Evolutionary conservation across 1,139 yeast species (phyloP), one percentile per base, ranked within the genome.

Genomic region (Scheffersomyces titani): DNA sequence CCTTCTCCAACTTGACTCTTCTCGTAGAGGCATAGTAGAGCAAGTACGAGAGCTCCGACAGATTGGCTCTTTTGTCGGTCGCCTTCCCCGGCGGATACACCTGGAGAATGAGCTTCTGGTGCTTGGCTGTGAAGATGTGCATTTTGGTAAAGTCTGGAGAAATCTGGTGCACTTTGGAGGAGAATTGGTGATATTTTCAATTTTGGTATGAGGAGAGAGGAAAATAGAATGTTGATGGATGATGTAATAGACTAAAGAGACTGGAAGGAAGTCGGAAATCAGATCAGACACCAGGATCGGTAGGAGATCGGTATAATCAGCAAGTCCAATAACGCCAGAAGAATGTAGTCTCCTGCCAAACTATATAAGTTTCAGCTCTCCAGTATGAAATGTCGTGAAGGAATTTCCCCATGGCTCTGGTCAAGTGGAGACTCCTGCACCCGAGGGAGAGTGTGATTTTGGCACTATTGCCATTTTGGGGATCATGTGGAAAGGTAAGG

Each of bases 21-120:
- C 98, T 81, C 6, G 97, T 89, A 49, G 96, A 88, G n/a, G 97
- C 97, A 71, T 93, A 93, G 76, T 90, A 94, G 49, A 93, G 75
- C 63, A 94, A 80, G 70, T 92, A 92, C 58, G 97, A 89, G 54
- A 96, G 80, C 71, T 94, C 98, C 18, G 97, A 91, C 1, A 96
- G 86, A 70, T 93, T 93, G 11, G 99, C 97, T 65, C 89, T 88
- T 74, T 92, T 92, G 65, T 92, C 97, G 6, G 84, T 82, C 6
- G 87, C 88, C 60, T 91, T 82, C 1, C 98, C 97, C 1, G 96
- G 85, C 2, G 97, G 99, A 70, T 93, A 94, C 76, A 99, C 94
- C 70, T 90, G 97, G 55, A 90, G 83, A 50, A 94, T 90, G 66
- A 93, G 81, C 68, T 90, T 88, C 72, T 92, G 98, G 71, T 93